Base-by-base conservation (phyloP, 768 basidiomycete genomes). In the Gloeostereum incarnatum region DNA sequence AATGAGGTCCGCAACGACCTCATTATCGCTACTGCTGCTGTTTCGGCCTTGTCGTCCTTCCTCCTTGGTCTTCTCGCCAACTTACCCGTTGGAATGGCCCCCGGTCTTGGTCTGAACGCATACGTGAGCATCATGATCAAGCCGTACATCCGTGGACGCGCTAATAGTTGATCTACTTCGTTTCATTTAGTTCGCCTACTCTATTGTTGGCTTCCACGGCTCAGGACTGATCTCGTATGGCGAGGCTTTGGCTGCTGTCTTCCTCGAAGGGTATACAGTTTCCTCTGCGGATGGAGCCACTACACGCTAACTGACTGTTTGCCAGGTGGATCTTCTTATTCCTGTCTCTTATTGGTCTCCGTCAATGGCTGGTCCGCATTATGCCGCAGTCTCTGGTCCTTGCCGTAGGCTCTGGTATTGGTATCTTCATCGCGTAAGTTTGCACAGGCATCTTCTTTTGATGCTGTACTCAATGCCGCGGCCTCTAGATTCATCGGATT, bases 351-450 rank as follows among this genome's bases (percentile, higher is more conserved):
- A 62, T 91, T 21, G 89, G 89, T 43, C 68, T 92, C 37, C 85
- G 89, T 35, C 87, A 90, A 62, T 92, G 87, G 89, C 69, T 92
- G 4, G 85, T 81, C 10, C 75, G 89, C 11, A 73, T 88, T 40
- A 90, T 92, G 76, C 89, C 89, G 1, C 82, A 85, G 45, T 90
- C 88, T 3, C 70, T 92, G 19, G 78, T 89, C 3, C 69, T 89
- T 39, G 81, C 88, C 2, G 84, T 89, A 8, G 89, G 88, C 30
- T 76, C 84, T 25, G 89, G 88, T 41, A 90, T 92, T 49, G 89
- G 89, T 43, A 57, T 92, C 13, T 92, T 86, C 59, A 86, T 92
- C 46, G 86, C 87, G 69, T 85, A 49, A 51, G 77, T 72, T 42
- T 42, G 11, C 30, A 39, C n/a, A 20, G 34, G 25, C 19, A 17